Conservation (phyloP, 495 filamentous ascomycete genomes). For the Neurospora sp. region DNA sequence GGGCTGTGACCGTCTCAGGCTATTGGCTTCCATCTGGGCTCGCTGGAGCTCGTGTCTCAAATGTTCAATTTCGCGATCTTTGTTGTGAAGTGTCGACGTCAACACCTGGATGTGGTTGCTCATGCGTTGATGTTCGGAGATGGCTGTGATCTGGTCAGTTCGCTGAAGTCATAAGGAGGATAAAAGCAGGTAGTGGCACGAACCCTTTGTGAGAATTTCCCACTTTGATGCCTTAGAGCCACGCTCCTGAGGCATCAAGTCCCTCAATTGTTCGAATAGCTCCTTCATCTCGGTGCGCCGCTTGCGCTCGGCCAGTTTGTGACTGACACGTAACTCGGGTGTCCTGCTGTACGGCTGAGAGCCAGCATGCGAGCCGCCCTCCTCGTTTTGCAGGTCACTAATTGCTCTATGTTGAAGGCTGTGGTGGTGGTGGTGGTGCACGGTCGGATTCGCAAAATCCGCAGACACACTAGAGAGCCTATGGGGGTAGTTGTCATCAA, state of each 20-base stretch:
- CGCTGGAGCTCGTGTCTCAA: constrained; percentile 32
- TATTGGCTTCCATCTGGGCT: constrained; percentile 1
- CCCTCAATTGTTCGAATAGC: constrained; percentile 77
- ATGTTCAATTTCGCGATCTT: constrained; percentile 34
- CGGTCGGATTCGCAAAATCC: constrained; percentile 24
- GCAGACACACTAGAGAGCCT: constrained; percentile 19
- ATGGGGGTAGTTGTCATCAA: constrained; percentile 42
- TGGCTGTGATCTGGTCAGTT: constrained; percentile 29
- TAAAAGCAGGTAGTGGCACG: background rate
- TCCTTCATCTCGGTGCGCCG: constrained; percentile 97
- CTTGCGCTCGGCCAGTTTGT: constrained; percentile 94
- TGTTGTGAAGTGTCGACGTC: constrained; percentile 24
- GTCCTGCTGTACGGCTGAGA: constrained; percentile 83
- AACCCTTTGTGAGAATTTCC: constrained; percentile 96
- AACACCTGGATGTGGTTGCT: constrained; percentile 24
- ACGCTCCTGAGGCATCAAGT: constrained; percentile 72
- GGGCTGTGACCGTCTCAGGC: constrained; percentile 30
- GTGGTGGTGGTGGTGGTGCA: constrained; percentile 76
- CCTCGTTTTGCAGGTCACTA: constrained; percentile 53
- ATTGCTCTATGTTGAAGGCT: constrained; percentile 66
- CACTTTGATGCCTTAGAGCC: constrained; percentile 96
- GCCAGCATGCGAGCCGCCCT: constrained; percentile 39
- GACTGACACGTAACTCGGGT: constrained; percentile 86
- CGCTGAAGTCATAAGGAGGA: background rate
- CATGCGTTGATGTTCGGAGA: constrained; percentile 43